Conservation (phyloP, 257 asterid species). For the Capsicum chinense region DNA sequence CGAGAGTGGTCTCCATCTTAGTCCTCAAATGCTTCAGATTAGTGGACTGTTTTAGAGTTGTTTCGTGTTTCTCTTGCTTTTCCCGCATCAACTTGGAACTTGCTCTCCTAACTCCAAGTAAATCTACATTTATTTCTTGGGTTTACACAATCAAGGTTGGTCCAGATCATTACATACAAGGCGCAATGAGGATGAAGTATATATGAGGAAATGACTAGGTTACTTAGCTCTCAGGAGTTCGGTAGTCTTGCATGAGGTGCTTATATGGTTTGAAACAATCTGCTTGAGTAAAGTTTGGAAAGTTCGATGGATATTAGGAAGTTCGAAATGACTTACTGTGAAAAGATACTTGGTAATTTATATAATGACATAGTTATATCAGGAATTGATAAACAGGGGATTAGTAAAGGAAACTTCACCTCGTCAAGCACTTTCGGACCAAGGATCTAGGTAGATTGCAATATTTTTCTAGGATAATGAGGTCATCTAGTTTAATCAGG, state of each 20-base stretch:
- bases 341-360: neutral
- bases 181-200: neutral
- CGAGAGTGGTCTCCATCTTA: no score
- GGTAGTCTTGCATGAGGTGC: neutral
- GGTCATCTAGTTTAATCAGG: neutral
- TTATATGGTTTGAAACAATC: neutral
- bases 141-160: neutral
- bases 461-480: slow-evolving; percentile 13
- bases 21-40: no score
- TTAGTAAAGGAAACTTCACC: neutral
- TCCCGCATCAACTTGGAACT: neutral
- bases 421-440: neutral
- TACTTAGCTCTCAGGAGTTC: neutral
- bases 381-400: neutral
- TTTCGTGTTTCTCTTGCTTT: no score
- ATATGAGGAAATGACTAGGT: neutral
- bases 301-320: neutral
- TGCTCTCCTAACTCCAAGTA: neutral
- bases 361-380: neutral
- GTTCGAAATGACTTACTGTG: neutral
- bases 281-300: neutral
- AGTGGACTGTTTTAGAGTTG: no score
- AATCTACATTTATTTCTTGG: neutral
- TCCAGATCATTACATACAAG: neutral
- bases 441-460: slow-evolving; percentile 7